A percentile compares a stretch with the other conserved stretches of the same genome.
Conservation (phyloP, 2,329 filamentous ascomycete species). For the Graphiopsis chlorocephala region DNA sequence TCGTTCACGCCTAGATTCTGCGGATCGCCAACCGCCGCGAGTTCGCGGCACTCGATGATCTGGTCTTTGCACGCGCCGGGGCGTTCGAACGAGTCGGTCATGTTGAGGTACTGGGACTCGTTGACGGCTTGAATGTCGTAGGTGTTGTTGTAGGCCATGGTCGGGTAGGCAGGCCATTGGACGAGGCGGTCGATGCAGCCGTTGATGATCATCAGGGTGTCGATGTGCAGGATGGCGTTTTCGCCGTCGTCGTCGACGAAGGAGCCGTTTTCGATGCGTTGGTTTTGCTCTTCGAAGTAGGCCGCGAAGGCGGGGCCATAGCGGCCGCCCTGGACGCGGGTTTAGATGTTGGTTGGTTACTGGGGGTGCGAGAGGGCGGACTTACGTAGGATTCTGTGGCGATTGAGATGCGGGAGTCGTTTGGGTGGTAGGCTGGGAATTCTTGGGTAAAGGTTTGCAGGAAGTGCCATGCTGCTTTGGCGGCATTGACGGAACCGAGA, state of each 20-base stretch:
- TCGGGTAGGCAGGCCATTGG: conserved; percentile 42
- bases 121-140: conserved; percentile 54
- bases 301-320: conserved; percentile 63
- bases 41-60: conserved; percentile 50
- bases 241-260: conserved; percentile 33
- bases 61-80: conserved; percentile 54
- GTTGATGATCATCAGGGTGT: conserved; percentile 52
- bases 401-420: conserved; percentile 56
- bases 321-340: conserved; percentile 45
- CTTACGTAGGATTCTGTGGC: conserved; percentile 49
- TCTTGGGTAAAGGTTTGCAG: conserved; percentile 61
- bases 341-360: neutral
- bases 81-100: conserved; percentile 44
- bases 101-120: conserved; percentile 46
- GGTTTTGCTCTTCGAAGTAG: conserved; percentile 59
- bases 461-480: conserved; percentile 59
- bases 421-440: conserved; percentile 61
- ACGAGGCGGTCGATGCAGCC: conserved; percentile 53
- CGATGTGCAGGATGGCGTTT: conserved; percentile 39
- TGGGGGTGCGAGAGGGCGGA: conserved; percentile 51
- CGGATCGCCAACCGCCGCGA: conserved; percentile 50
- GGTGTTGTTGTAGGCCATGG: conserved; percentile 56
- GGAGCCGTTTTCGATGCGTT: conserved; percentile 46
- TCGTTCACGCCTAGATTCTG: conserved; percentile 42
- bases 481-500: conserved; percentile 52